Percentiles rank a stretch among this genome's conserved stretches.
Evolutionary conservation across 306 rosid genomes (phyloP).

Genomic region (Fagus sylvatica): DNA sequence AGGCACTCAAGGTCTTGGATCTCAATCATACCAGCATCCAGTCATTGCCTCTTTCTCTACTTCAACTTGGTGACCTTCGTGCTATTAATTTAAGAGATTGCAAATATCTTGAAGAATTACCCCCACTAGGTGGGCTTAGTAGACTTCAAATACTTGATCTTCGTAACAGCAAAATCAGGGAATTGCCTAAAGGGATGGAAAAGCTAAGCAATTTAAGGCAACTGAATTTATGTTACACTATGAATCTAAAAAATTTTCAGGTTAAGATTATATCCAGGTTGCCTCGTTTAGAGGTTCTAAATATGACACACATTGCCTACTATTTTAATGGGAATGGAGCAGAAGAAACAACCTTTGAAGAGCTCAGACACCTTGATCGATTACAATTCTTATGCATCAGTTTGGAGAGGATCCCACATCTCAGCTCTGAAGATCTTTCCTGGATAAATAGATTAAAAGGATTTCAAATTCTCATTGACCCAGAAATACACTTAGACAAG

Average conservation of each 20-base stretch:
- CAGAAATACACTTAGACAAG: not conserved
- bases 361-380: slow-evolving; percentile 16
- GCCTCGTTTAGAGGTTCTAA: too few relatives aligned
- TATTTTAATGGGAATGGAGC: too few relatives aligned
- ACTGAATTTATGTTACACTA: too few relatives aligned
- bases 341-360: not conserved
- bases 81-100: slow-evolving; percentile 23
- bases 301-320: too few relatives aligned
- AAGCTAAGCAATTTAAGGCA: slow-evolving; percentile 10
- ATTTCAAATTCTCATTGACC: slow-evolving; percentile 13
- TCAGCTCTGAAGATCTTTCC: not conserved
- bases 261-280: too few relatives aligned
- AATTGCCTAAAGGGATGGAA: slow-evolving; percentile 18
- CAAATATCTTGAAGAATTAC: not conserved
- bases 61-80: slow-evolving; percentile 15
- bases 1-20: too few relatives aligned
- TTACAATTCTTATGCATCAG: slow-evolving; percentile 6
- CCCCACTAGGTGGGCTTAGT: slow-evolving; percentile 5
- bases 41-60: slow-evolving; percentile 23
- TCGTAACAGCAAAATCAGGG: slow-evolving; percentile 4
- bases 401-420: slow-evolving; percentile 7
- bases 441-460: slow-evolving; percentile 15
- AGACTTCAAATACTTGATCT: slow-evolving; percentile 26
- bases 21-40: not conserved
- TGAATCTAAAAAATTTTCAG: too few relatives aligned